A percentile compares a stretch with the other conserved stretches of the same genome.
phyloP scores from a whole-genome alignment of 257 asterid genomes.

The Fraxinus americana region DNA sequence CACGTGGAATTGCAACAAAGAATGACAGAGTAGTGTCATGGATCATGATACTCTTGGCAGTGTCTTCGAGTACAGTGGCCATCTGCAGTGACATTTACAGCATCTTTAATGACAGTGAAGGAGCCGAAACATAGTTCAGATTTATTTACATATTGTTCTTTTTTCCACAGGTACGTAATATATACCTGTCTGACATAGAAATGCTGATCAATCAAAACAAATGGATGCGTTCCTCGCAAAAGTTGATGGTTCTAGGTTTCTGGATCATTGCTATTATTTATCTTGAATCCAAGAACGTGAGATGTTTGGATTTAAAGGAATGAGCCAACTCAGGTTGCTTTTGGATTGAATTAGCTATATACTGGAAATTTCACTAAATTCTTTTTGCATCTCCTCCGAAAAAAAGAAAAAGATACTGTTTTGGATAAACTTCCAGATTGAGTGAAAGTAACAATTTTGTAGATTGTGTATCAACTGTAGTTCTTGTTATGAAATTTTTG shows the following conservation, averaged over 20 bases:
- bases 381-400: background rate
- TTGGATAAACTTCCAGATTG: background rate
- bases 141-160: background rate
- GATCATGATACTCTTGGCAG: conserved; percentile 80
- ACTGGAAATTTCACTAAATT: background rate
- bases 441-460: background rate
- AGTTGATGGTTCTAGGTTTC: background rate
- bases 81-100: conserved; percentile 84
- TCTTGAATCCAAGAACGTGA: background rate
- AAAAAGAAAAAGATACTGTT: no score
- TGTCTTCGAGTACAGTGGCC: conserved; percentile 79
- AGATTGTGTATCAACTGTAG: background rate
- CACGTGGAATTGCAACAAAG: conserved; percentile 65
- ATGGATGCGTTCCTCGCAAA: background rate
- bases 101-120: conserved; percentile 41
- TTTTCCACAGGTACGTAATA: conserved; percentile 7
- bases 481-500: background rate
- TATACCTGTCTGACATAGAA: background rate
- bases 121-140: conserved; percentile 32
- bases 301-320: background rate
- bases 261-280: background rate
- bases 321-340: conserved; percentile 3
- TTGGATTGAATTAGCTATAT: background rate
- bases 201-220: background rate
- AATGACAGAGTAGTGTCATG: conserved; percentile 63